These are phyloP conservation scores for Rhizomucor pusillus DNA, from an alignment of 371 early-diverging fungal genomes.

Conservation along the genomic window DNA sequence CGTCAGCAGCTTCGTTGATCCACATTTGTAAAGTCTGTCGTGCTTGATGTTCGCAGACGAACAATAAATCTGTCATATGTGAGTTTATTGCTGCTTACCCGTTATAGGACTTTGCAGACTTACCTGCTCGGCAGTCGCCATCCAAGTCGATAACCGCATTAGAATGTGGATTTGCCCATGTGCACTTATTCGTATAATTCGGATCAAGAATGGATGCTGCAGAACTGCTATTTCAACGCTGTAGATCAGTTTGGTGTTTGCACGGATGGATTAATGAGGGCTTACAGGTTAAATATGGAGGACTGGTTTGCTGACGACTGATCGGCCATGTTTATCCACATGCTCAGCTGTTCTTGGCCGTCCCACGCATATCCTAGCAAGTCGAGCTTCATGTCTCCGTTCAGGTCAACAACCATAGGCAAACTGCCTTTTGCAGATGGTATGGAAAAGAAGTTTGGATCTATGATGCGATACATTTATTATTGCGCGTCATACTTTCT, in stretches of 20 bases:
- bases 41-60: slow-evolving; percentile 63
- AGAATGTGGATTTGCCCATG: slow-evolving; percentile 75
- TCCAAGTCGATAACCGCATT: slow-evolving; percentile 90
- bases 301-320: slow-evolving; percentile 13
- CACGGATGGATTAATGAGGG: background rate
- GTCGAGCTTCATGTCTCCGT: slow-evolving; percentile 77
- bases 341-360: slow-evolving; percentile 34
- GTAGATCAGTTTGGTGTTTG: background rate
- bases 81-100: background rate
- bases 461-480: slow-evolving; percentile 17
- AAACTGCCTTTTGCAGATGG: slow-evolving; percentile 59
- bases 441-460: slow-evolving; percentile 38
- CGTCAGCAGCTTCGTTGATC: slow-evolving; percentile 61
- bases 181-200: slow-evolving; percentile 48
- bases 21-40: slow-evolving; percentile 73
- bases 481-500: background rate
- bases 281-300: slow-evolving; percentile 37
- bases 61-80: slow-evolving; percentile 66
- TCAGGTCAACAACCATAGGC: slow-evolving; percentile 80
- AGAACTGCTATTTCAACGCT: slow-evolving; percentile 28
- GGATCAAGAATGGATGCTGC: slow-evolving; percentile 23
- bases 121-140: slow-evolving; percentile 87
- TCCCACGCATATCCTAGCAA: slow-evolving; percentile 70
- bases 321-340: slow-evolving; percentile 55
- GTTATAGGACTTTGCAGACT: background rate